Base-by-base conservation (phyloP, 1,139 yeast genomes). In the Candida sanyaensis region DNA sequence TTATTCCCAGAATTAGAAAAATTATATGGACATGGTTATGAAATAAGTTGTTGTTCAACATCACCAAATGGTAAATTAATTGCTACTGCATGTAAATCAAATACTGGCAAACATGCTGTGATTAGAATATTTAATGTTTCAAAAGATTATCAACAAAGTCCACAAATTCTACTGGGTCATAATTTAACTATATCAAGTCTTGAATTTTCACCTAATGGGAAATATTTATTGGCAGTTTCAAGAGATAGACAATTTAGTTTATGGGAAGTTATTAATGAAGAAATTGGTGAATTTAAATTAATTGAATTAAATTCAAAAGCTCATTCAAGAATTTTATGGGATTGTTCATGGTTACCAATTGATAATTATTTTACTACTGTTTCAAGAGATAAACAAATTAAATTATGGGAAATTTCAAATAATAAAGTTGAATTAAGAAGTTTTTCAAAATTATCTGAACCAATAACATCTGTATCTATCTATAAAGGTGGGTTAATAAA, bases 21-120 rank as follows among this genome's bases (percentile, higher is more conserved):
- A 63, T 69, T 95, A 43, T 95, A 93, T 61, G 99, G 99, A 0
- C 99, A 95, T 65, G 99, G 99, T 11, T 95, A 91, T 67, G 99
- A 95, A 65, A 84, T 92, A 42, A 82, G 91, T 0, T 79, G 96
- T 41, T 77, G 92, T 44, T 96, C 89, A 46, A 79, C 84, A 1
- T 80, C 89, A 4, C 84, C 86, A 11, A 83, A 80, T 58, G 80
- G 83, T n/a, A 65, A 68, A 34, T 65, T 87, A 30, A 77, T 92
- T 43, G 97, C 96, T 1, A 84, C 96, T 8, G 89, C 97, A n/a
- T 93, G 98, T 71, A 81, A 85, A 53, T 92, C 98, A 8, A 93
- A 93, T 63, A 81, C 84, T 6, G 78, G 82, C 31, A 83, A 83
- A 53, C 97, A 93, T 66, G 96, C 98, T 0, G 96, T 86, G 12